Base-by-base conservation (phyloP, 208 protist species). In the Vickermania spadyakhi region DNA sequence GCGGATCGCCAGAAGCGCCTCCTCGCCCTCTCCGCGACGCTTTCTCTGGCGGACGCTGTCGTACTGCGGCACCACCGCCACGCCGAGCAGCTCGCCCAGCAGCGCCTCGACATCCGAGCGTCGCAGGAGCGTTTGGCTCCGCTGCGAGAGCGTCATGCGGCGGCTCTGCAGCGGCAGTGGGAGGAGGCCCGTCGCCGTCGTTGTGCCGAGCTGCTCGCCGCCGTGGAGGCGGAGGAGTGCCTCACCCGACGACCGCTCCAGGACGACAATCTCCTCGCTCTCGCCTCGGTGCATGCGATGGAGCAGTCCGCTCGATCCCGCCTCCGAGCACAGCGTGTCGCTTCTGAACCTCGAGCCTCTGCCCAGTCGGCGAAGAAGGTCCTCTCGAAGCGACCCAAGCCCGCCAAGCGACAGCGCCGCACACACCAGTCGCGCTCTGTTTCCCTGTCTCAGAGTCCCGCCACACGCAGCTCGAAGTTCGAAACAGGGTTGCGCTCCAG, bases 191-290 rank as follows among this genome's bases (percentile, higher is more conserved):
- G 49, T 11, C 51, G 36, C 1, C 58, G 54, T 36, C 23, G 28
- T 27, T 29, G 28, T 49, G 70, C 31, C 28, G 74, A 79, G 41
- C 57, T 69, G 14, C 60, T 69, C 1, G 64, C 61, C 58, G 78
- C 64, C 14, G 55, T 85, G 11, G 55, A 64, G 50, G 76, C 45
- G 27, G 82, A 89, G 66, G 81, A 89, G 63, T 74, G 63, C 42
- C 64, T 82, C 26, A 69, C 67, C 18, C 70, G 75, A 3, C 31
- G 58, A 41, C 21, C 31, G 13, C 18, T 78, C 23, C 52, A 41
- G 22, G 42, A 41, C 2, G 45, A 27, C 27, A 70, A 76, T 52
- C 30, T 14, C 3, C 56, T 23, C 13, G 60, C 31, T 22, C 64
- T 45, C 11, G 36, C 36, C 7, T 45, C 36, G 11, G 11, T 45